Conservation (phyloP, 441 rosid species). For the Corymbia calophylla region DNA sequence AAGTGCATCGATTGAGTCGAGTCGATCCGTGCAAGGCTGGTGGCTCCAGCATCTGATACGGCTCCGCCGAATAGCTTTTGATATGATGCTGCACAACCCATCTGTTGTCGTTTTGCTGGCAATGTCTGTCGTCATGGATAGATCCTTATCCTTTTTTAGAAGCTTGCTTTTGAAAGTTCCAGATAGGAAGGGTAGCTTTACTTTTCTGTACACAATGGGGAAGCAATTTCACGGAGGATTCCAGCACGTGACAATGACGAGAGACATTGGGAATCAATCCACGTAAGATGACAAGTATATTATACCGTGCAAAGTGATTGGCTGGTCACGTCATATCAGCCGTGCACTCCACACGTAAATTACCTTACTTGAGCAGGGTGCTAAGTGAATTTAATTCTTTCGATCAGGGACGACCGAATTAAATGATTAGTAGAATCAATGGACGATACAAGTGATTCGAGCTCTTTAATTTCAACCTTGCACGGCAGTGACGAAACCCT, state of each 20-base stretch:
- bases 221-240: not conserved
- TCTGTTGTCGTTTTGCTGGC: not conserved
- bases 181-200: not conserved
- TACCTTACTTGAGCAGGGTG: not conserved
- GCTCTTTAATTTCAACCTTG: not conserved
- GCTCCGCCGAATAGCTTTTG: not conserved
- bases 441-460: not conserved
- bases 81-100: not conserved
- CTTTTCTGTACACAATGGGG: not conserved
- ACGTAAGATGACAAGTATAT: not conserved
- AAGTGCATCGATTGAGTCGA: not conserved
- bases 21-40: not conserved
- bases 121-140: not conserved
- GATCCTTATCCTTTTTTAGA: not conserved
- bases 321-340: fast-evolving
- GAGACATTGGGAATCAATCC: not conserved
- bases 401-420: fast-evolving
- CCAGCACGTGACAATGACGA: not conserved
- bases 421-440: fast-evolving
- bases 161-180: not conserved
- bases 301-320: not conserved
- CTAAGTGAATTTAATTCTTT: not conserved
- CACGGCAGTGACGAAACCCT: fast-evolving
- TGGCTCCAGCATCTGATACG: not conserved
- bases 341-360: not conserved